Conservation (phyloP, 371 early-diverging fungal genomes). For the Batkoa obscura region DNA sequence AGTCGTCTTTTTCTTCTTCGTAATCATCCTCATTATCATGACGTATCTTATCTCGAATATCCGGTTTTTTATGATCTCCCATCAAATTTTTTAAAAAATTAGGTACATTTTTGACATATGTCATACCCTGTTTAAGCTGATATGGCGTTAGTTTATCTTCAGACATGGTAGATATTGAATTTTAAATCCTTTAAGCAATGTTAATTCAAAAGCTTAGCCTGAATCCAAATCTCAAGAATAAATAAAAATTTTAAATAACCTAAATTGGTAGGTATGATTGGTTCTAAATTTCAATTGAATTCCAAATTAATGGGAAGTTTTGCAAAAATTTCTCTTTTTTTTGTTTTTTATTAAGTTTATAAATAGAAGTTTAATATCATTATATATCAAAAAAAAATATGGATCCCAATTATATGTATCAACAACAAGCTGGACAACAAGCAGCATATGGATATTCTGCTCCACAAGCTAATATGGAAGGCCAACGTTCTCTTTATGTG, state of each 20-base stretch:
- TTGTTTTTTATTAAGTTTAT: neutral
- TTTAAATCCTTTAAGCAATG: too few relatives aligned
- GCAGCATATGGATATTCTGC: too few relatives aligned
- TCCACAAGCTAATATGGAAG: conserved; percentile 15
- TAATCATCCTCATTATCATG: conserved; percentile 4
- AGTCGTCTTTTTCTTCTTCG: conserved; percentile 9
- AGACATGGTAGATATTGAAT: too few relatives aligned
- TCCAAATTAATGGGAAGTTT: neutral
- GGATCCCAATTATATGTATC: conserved; percentile 1
- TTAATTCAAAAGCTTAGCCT: conserved; percentile 2
- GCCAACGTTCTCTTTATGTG: conserved; percentile 52
- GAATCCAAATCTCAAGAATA: neutral
- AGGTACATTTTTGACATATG: neutral
- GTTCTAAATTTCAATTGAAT: neutral
- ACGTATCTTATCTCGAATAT: conserved; percentile 5
- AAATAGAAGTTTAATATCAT: neutral
- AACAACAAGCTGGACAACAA: conserved; percentile 9
- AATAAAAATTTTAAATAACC: neutral
- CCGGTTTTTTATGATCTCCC: conserved; percentile 1
- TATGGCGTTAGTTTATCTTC: too few relatives aligned
- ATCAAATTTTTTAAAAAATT: neutral
- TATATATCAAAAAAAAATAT: neutral
- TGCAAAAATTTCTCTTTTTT: neutral
- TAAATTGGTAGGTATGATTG: neutral
- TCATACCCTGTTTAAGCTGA: neutral